A percentile compares a stretch with the other conserved stretches of the same genome.
phyloP scores from a whole-genome alignment of 805 yeast genomes.

The Candida golubevii region DNA sequence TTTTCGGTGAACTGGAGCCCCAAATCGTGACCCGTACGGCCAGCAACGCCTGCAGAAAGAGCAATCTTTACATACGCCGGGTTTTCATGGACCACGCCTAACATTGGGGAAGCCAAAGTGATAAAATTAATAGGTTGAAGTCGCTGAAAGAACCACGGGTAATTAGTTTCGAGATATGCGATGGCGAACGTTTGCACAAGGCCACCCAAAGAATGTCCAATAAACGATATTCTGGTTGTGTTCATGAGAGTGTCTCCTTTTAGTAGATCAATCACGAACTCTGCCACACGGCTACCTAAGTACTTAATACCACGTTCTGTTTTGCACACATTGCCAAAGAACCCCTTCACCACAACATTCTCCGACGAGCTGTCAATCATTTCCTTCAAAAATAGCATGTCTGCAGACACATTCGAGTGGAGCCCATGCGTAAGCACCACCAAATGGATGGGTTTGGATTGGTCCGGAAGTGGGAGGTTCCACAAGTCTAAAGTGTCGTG shows the following conservation, averaged over 20 bases:
- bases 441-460: conserved; percentile 65
- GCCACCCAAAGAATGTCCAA: conserved; percentile 95
- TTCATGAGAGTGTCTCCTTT: conserved; percentile 35
- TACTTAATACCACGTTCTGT: conserved; percentile 87
- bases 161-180: conserved; percentile 64
- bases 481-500: conserved; percentile 68
- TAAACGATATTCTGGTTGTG: conserved; percentile 69
- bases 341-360: conserved; percentile 79
- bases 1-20: conserved; percentile 52
- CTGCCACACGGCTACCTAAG: conserved; percentile 77
- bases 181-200: conserved; percentile 87
- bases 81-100: conserved; percentile 85
- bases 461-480: conserved; percentile 54
- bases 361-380: conserved; percentile 59
- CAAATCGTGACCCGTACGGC: conserved; percentile 87
- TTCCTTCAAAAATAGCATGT: conserved; percentile 84
- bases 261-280: conserved; percentile 57
- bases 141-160: conserved; percentile 65
- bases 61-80: conserved; percentile 83
- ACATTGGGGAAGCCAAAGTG: conserved; percentile 79
- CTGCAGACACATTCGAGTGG: conserved; percentile 86
- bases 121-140: conserved; percentile 75
- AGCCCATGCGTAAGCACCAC: conserved; percentile 89
- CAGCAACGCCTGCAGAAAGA: conserved; percentile 83
- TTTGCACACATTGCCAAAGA: conserved; percentile 74